Evolutionary conservation across 805 yeast species (phyloP).

Genomic region (Kodamaea leandrae): DNA sequence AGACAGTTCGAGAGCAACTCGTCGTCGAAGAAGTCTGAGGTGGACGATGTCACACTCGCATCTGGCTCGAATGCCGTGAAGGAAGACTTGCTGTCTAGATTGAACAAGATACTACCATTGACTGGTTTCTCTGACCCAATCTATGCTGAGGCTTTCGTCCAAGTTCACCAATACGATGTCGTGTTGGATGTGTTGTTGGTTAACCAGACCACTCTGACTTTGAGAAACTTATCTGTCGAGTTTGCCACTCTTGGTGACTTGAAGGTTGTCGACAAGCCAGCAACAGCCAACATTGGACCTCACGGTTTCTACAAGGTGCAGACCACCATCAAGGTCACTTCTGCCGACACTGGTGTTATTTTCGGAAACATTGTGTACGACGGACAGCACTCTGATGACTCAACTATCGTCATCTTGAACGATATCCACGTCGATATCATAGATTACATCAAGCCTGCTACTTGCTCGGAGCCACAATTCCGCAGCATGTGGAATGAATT

Average conservation of each 20-base stretch:
- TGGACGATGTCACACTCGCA: conserved; percentile 60
- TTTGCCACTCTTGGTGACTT: conserved; percentile 95
- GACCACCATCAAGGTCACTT: conserved; percentile 87
- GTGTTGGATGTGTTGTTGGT: conserved; percentile 90
- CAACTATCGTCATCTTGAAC: conserved; percentile 84
- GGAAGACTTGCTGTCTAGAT: conserved; percentile 69
- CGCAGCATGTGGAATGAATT: conserved; percentile 99
- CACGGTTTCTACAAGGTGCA: conserved; percentile 92
- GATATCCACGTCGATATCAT: conserved; percentile 95
- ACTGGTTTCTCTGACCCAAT: conserved; percentile 99
- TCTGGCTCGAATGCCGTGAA: conserved; percentile 48
- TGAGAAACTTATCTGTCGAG: conserved; percentile 88
- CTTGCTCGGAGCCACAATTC: conserved; percentile 83
- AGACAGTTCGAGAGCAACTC: conserved; percentile 66
- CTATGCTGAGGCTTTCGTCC: conserved; percentile 94
- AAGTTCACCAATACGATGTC: conserved; percentile 95
- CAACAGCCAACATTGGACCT: conserved; percentile 90
- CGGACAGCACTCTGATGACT: conserved; percentile 89
- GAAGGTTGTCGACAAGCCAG: conserved; percentile 89
- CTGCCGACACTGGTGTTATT: conserved; percentile 97
- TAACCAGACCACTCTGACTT: conserved; percentile 88
- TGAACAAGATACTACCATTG: conserved; percentile 84
- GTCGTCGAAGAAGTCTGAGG: conserved; percentile 21
- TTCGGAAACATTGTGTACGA: conserved; percentile 97
- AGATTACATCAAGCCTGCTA: conserved; percentile 97